Evolutionary conservation across 1,284 basidiomycete genomes (phyloP), one percentile per base, ranked within the genome.

Genomic region (Xanthoconium separans): DNA sequence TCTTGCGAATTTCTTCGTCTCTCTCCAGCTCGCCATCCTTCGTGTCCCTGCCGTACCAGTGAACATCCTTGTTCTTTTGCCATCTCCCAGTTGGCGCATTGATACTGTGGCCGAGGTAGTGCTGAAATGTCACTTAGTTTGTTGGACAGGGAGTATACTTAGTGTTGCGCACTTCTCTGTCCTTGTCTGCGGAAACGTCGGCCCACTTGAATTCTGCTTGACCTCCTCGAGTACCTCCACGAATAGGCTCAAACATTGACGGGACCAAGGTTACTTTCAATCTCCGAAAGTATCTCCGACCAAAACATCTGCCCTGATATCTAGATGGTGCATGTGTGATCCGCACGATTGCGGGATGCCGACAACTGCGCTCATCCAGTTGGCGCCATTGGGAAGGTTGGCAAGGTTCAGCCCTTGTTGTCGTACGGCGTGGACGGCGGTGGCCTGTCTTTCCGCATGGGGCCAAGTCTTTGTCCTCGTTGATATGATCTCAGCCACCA

Each of bases 41-140:
- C 12, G 64, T 41, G 2, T 94, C 91, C 34, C 93, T 84, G 58
- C 76, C 82, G 68, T 96, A 96, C 93, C 93, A 96, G 67, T 96
- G 93, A 18, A 96, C 76, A 64, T 96, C 93, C 69, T 95, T 93
- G 75, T 93, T 92, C 75, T 94, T 95, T 73, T 96, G 93, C 93
- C 93, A 96, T 58, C 94, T 78, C 4, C 94, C 93, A 3, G 91
- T 91, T 0, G 93, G 93, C 1, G 93, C 93, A 64, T 95, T 94
- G 72, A 95, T 86, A 58, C 92, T 93, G 65, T 93, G 89, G 6
- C 93, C 93, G 2, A 96, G 84, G 68, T 95, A 95, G 70, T 95
- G 88, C 86, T 94, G 70, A 57, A 39, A 49, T 9, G 41, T 47
- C 18, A 24, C 40, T 63, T 44, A 58, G 46, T 18, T 16, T 15